phyloP scores from a whole-genome alignment of 2,329 filamentous ascomycete species.

The Colletotrichum sp. region DNA sequence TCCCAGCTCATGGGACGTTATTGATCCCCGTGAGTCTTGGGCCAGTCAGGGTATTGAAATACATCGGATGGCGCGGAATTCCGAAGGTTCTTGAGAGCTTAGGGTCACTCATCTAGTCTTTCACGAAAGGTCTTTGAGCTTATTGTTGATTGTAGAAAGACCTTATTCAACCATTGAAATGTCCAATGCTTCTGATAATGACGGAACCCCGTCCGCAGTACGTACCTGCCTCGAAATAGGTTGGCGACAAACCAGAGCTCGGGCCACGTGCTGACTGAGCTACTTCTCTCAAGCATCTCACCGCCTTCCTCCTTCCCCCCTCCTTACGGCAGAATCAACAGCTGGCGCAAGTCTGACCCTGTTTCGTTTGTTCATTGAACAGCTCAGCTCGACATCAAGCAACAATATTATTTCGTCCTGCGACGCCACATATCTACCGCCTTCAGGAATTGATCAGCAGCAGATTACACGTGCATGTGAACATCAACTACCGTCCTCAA shows the following conservation, averaged over 20 bases:
- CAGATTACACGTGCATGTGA: not conserved
- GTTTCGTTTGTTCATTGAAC: not conserved
- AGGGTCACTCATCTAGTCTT: not conserved
- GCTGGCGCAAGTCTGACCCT: constrained; percentile 3
- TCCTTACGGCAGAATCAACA: not conserved
- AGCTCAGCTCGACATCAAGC: not conserved
- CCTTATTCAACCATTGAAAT: not conserved
- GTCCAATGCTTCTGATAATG: not conserved
- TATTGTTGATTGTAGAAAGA: not conserved
- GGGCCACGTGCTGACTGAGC: constrained; percentile 3
- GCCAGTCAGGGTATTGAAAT: not conserved
- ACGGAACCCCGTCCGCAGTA: not conserved
- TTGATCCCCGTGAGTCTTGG: too few relatives aligned
- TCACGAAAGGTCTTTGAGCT: not conserved
- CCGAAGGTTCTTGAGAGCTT: not conserved
- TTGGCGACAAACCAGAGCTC: not conserved
- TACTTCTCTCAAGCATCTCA: not conserved
- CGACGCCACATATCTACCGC: not conserved
- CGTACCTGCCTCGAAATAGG: not conserved
- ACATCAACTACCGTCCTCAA: not conserved
- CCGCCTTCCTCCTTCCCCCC: not conserved
- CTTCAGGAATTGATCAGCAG: not conserved
- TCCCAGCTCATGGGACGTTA: not conserved
- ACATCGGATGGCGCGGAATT: not conserved
- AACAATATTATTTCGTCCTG: not conserved